Evolutionary conservation across 2,329 filamentous ascomycete genomes (phyloP), one percentile per base, ranked within the genome.

Genomic region (Botryosphaeria dothidea): DNA sequence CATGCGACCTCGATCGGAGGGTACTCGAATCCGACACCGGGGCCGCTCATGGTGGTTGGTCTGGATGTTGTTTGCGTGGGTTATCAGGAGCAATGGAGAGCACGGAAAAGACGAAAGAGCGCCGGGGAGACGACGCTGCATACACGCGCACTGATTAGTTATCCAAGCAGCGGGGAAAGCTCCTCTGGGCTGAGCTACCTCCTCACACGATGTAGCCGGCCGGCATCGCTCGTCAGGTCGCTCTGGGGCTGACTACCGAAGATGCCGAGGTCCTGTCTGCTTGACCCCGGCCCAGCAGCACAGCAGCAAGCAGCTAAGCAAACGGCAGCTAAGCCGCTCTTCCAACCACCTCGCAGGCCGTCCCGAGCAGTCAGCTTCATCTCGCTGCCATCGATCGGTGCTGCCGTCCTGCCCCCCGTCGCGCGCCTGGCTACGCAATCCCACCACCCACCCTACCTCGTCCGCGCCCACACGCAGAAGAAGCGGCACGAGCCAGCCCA

Each of bases 21-120:
- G 77, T 91, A 96, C 79, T 95, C 87, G 79, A 93, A 93, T 72
- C 92, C 92, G 75, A 81, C 84, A 71, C 86, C 86, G 54, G 85
- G 85, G 63, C 75, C 73, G 67, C 43, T 49, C 58, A 62, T 51
- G 29, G 45, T 41, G 9, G 29, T n/a, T 11, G 5, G 6, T 15
- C 11, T 41, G 38, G 38, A 41, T 11, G 38, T 2, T 41, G 3
- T 41, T 2, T 41, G 38, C 17, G 21, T 3, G 36, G 23, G 54
- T 21, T 19, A 19, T 43, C 15, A 6, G 9, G 23, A 43, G 7
- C n/a, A 17, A 25, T 11, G 43, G 43, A 46, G 0, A 15, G n/a
- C n/a, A n/a, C n/a, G 3, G 36, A 17, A 17, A 31, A 45, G 38
- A 43, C 8, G 15, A 21, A n/a, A n/a, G n/a, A n/a, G n/a, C n/a